Base-by-base conservation (phyloP, 1,284 basidiomycete genomes). In the Sphaerobolus stellatus region DNA sequence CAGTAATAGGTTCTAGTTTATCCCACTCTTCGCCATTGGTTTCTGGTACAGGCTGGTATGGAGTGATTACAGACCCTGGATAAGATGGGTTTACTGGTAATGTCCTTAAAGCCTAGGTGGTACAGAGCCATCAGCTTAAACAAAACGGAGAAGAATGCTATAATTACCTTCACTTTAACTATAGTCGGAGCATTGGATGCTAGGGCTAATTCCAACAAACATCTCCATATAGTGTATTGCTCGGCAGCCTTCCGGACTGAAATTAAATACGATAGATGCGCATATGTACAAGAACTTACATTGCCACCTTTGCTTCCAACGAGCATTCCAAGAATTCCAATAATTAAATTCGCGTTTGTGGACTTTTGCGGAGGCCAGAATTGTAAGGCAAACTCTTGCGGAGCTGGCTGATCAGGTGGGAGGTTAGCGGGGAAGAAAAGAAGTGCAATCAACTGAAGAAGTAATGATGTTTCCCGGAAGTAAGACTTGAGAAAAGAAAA, bases 311-410 rank as follows among this genome's bases (percentile, higher is more conserved):
- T 91, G 20, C 83, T 82, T 1, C 83, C 80, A 28, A 90, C 79
- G 7, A 91, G 77, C 72, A 90, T 82, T 2, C 88, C 81, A 63
- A 93, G 82, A 51, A 98, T 83, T 24, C 86, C 86, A 4, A 98
- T 73, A 11, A 93, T 83, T 18, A 94, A 72, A 1, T 81, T 78
- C 2, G 88, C 86, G 64, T 95, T 96, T 47, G 82, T 76, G 18
- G 84, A 71, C 69, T 98, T 98, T 67, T 95, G 93, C 50, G 86
- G 81, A 59, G 94, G 92, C 97, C 97, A 99, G 66, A 94, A 94
- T 68, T 99, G 97, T 33, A 98, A 76, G 1, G 94, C 89, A 70
- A 98, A 99, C 56, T 92, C 88, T 69, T 98, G 92, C 3, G 95
- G 92, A 2, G 89, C 83, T 6, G 79, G 71, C 40, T 84, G 80